Percentiles rank a stretch among this genome's conserved stretches.
Conservation (phyloP, 345 rosid species). For the Syzygium aromaticum region DNA sequence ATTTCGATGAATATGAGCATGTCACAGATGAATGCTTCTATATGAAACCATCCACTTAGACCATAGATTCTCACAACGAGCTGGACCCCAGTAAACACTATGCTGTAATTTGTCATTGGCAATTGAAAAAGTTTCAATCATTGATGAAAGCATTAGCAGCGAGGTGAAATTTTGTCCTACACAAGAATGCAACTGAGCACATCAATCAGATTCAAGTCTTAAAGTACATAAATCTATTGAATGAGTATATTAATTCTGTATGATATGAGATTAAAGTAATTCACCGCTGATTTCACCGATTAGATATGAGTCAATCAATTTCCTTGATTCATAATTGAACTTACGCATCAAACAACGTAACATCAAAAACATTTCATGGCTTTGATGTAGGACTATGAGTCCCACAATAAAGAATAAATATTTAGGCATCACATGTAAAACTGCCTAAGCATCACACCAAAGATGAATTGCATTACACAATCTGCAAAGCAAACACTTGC, state of each 20-base stretch:
- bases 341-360: not conserved
- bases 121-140: not conserved
- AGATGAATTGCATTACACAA: not conserved
- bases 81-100: too few relatives aligned
- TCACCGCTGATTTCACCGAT: accelerated
- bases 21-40: too few relatives aligned
- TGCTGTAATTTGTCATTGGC: too few relatives aligned
- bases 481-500: not conserved
- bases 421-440: not conserved
- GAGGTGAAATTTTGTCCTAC: not conserved
- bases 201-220: not conserved
- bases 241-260: not conserved
- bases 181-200: not conserved
- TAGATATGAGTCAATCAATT: not conserved
- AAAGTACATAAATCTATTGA: not conserved
- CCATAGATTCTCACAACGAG: too few relatives aligned
- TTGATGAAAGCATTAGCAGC: not conserved
- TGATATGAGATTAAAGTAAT: not conserved
- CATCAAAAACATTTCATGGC: not conserved
- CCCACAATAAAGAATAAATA: not conserved
- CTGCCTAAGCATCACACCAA: not conserved
- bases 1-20: not conserved
- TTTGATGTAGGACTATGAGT: not conserved
- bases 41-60: too few relatives aligned
- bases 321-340: not conserved